Evolutionary conservation across 169 alveolate genomes (phyloP), one percentile per base, ranked within the genome.

Genomic region (Plasmodium vivax): DNA sequence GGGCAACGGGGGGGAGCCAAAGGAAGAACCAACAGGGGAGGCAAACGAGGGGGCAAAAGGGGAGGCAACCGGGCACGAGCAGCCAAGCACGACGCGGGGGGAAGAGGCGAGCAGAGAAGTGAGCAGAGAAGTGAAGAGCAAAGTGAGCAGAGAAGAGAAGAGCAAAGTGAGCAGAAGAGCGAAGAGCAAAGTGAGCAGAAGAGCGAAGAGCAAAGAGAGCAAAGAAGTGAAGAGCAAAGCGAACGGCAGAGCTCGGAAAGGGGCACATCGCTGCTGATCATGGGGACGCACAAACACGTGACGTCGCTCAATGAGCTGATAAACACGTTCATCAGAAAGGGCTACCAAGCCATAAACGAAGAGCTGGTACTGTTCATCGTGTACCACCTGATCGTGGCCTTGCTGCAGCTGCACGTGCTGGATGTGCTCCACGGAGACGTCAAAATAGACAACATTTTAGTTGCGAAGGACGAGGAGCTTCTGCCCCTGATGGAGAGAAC

Each of bases 341-440:
- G 83, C 43, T 27, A 90, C 54, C 82, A 90, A 0, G 0, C 74
- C 45, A 47, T 90, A 90, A 81, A 43, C 47, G 94, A 90, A 27
- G 94, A 90, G 83, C 43, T 90, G 9, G 83, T 90, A 27, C 27
- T 90, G 62, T 90, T 81, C 47, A 81, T 90, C 74, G 43, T 90
- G 34, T 82, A 90, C 73, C 94, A 90, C 12, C 41, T 90, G 58
- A 74, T 90, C 3, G 84, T 90, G 3, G 73, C 92, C 23, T 16
- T 90, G 45, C 30, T 90, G 16, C 94, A 90, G 54, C 71, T 90
- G 73, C 94, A 90, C n/a, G 16, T 90, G 2, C 16, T 90, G 73
- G 94, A 82, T 68, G 77, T 90, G 36, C 56, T 90, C 27, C 94
- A 90, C 74, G 94, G 94, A 7, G 94, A 90, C 19, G 74, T 90